Percentiles rank a stretch among this genome's conserved stretches.
phyloP scores from a whole-genome alignment of 2,329 filamentous ascomycete genomes.

The Colletotrichum simmondsii region DNA sequence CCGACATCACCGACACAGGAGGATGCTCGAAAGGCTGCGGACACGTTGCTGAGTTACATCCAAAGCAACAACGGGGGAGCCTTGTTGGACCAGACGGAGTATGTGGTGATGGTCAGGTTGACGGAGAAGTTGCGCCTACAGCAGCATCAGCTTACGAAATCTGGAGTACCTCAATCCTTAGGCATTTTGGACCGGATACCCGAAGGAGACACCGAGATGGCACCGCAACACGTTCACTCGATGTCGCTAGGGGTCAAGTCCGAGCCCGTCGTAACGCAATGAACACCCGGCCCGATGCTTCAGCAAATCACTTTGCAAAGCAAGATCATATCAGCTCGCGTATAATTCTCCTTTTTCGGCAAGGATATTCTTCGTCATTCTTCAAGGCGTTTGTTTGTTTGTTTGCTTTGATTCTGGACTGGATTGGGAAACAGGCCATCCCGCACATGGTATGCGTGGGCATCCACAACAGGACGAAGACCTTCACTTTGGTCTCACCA shows the following conservation, averaged over 20 bases:
- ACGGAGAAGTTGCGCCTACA: slow-evolving; percentile 87
- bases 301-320: neutral
- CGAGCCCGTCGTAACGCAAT: slow-evolving; percentile 47
- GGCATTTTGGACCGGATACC: slow-evolving; percentile 66
- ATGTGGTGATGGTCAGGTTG: slow-evolving; percentile 79
- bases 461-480: slow-evolving; percentile 19
- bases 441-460: neutral
- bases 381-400: slow-evolving; percentile 15
- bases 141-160: slow-evolving; percentile 52
- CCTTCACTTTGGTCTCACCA: slow-evolving; percentile 19
- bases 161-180: slow-evolving; percentile 45
- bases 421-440: neutral
- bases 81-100: slow-evolving; percentile 82
- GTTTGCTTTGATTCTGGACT: slow-evolving; percentile 14
- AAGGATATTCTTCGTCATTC: neutral
- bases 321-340: neutral
- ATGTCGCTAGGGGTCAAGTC: slow-evolving; percentile 41
- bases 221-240: slow-evolving; percentile 35
- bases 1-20: slow-evolving; percentile 81
- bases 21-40: slow-evolving; percentile 84
- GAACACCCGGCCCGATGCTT: neutral
- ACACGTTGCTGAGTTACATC: slow-evolving; percentile 85
- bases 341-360: neutral
- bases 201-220: slow-evolving; percentile 66
- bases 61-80: slow-evolving; percentile 73